Base-by-base conservation (phyloP, 139 green algal species). In the Tetraselmis striata region DNA sequence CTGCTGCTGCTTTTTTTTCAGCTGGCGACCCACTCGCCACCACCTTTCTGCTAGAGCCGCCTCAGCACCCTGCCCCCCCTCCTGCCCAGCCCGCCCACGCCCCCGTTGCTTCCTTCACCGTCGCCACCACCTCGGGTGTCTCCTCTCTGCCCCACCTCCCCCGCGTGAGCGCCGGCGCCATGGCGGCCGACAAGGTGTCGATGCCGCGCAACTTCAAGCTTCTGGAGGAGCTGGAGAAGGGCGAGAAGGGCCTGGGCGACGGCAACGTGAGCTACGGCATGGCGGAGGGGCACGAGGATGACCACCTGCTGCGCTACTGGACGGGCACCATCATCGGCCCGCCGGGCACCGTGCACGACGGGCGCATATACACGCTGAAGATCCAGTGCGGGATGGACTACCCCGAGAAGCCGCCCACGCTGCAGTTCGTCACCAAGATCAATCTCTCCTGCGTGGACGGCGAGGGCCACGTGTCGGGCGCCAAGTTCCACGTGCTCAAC, bases 311-410 rank as follows among this genome's bases (percentile, higher is more conserved):
- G 95, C 87, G 89, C 28, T 91, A 92, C 88, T 99, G 97, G 97
- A 98, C 91, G 2, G 96, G 97, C 26, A 98, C 97, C 5, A 98
- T 99, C 80, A 97, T 99, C 80, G 97, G 97, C 0, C 96, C 97
- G 0, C 88, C 87, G 2, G 27, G 11, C 76, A 82, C 79, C 18
- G 90, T 94, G 2, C 93, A 97, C 85, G 96, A 99, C 76, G 87
- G 91, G 2, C 84, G 95, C n/a, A 98, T 99, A 76, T 99, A 98
- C 88, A 94, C 86, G 25, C 85, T 99, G 5, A 92, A 93, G 77
- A 91, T 98, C 0, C 84, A 91, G 76, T 98, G 95, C 84, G 94
- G 90, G 59, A 83, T 94, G 23, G 82, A 87, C 59, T 99, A 99
- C 84, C 96, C 96, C 18, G 87, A 97, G 1, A 80, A 83, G 74